Percentiles rank a stretch among this genome's conserved stretches.
Evolutionary conservation across 2,329 filamentous ascomycete species (phyloP).

Genomic region (Colletotrichum sp.): DNA sequence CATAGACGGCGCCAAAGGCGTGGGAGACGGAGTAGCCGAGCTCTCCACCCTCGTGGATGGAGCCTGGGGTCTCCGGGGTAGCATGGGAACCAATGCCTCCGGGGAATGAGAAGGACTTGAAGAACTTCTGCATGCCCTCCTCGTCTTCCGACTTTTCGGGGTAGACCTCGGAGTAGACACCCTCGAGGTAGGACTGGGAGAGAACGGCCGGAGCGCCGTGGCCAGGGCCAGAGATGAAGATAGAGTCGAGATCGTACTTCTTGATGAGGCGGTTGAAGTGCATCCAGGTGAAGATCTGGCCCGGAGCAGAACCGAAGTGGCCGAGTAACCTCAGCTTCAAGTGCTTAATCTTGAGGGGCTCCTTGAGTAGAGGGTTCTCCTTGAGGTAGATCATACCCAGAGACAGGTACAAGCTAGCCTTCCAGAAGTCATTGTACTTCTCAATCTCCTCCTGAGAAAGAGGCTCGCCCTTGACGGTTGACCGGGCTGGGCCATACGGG

Average conservation of each 20-base stretch:
- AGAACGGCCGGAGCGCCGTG: constrained; percentile 80
- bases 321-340: constrained; percentile 77
- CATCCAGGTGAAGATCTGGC: constrained; percentile 81
- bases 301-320: constrained; percentile 82
- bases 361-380: constrained; percentile 73
- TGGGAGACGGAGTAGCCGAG: constrained; percentile 83
- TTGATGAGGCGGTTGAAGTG: constrained; percentile 84
- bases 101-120: constrained; percentile 84
- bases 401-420: constrained; percentile 75
- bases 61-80: constrained; percentile 79
- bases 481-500: constrained; percentile 68
- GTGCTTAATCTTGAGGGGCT: constrained; percentile 72
- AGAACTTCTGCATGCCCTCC: constrained; percentile 75
- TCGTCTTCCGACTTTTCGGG: constrained; percentile 73
- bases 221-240: constrained; percentile 79
- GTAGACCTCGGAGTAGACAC: constrained; percentile 79
- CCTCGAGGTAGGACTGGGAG: constrained; percentile 78
- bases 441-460: constrained; percentile 69
- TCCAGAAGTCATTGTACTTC: constrained; percentile 75
- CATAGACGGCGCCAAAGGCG: constrained; percentile 78
- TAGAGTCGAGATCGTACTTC: constrained; percentile 75
- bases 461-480: constrained; percentile 66
- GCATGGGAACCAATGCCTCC: constrained; percentile 80
- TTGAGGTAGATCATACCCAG: constrained; percentile 82
- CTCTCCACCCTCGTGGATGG: constrained; percentile 80